These are phyloP conservation scores for Peniophora sp. DNA, from an alignment of 1,284 basidiomycete genomes.

Conservation along the genomic window DNA sequence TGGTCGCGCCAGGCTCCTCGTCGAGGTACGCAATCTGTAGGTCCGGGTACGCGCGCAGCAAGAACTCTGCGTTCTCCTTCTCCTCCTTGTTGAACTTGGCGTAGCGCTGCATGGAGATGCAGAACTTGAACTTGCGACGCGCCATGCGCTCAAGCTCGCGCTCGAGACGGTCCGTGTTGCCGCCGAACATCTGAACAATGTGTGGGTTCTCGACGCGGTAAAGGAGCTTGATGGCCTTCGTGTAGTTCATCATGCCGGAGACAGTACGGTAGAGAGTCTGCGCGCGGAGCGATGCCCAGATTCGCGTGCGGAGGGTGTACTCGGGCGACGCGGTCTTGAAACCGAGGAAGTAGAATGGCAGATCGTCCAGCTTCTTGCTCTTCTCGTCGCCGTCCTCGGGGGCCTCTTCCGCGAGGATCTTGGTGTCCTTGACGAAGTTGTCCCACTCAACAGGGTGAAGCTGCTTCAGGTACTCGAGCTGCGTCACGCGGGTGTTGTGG, in stretches of 20 bases:
- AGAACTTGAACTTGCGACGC: slow-evolving; percentile 97
- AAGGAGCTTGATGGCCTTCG: slow-evolving; percentile 98
- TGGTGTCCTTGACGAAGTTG: slow-evolving; percentile 99
- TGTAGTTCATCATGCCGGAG: slow-evolving; percentile 99
- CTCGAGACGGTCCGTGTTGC: slow-evolving; percentile 95
- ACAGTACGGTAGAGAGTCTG: slow-evolving; percentile 99
- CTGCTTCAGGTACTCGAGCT: slow-evolving; percentile 97
- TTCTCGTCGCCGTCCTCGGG: slow-evolving; percentile 71
- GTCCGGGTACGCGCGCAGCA: slow-evolving; percentile 96
- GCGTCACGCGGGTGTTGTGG: slow-evolving; percentile 90
- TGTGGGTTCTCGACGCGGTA: slow-evolving; percentile 99
- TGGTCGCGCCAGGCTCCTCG: slow-evolving; percentile 83
- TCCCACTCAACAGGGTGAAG: slow-evolving; percentile 99
- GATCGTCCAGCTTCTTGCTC: slow-evolving; percentile 83
- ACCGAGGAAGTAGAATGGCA: slow-evolving; percentile 99
- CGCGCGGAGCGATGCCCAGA: slow-evolving; percentile 97
- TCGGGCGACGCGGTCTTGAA: slow-evolving; percentile 99
- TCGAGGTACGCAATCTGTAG: slow-evolving; percentile 98
- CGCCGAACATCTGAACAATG: slow-evolving; percentile 93
- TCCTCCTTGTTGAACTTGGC: slow-evolving; percentile 99
- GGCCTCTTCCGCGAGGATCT: slow-evolving; percentile 95
- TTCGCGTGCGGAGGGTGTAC: slow-evolving; percentile 97
- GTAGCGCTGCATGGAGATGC: slow-evolving; percentile 99
- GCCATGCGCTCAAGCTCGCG: slow-evolving; percentile 97
- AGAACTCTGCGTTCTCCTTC: slow-evolving; percentile 97